Percentiles rank a stretch among this genome's conserved stretches.
These are phyloP conservation scores for Sarocladiaceae sp. DNA, from an alignment of 2,329 filamentous ascomycete species.

Conservation along the genomic window DNA sequence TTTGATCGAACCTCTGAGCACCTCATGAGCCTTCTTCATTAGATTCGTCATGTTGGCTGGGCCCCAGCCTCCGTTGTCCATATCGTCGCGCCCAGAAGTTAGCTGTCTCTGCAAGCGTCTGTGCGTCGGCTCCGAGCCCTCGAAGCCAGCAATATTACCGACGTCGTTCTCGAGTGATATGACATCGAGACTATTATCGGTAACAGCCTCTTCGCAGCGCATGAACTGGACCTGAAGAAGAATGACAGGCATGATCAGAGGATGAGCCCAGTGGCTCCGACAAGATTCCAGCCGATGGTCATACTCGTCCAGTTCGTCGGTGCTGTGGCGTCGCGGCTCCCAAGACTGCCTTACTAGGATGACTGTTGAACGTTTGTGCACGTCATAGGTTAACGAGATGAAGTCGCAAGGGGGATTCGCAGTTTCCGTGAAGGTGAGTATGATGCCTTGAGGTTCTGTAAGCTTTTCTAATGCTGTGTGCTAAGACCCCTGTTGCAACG, in stretches of 20 bases:
- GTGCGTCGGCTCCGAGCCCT: slow-evolving; percentile 21
- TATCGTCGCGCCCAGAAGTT: slow-evolving; percentile 18
- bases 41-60: slow-evolving; percentile 39
- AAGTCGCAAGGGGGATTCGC: slow-evolving; percentile 40
- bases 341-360: slow-evolving; percentile 37
- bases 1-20: slow-evolving; percentile 38
- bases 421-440: slow-evolving; percentile 38
- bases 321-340: slow-evolving; percentile 32
- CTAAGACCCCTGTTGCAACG: neutral
- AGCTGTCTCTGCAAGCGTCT: slow-evolving; percentile 17
- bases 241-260: slow-evolving; percentile 37
- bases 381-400: slow-evolving; percentile 38
- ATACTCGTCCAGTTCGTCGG: slow-evolving; percentile 39
- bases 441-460: slow-evolving; percentile 25
- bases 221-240: slow-evolving; percentile 40
- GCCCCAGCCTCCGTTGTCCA: slow-evolving; percentile 22
- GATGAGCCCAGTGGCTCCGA: slow-evolving; percentile 38
- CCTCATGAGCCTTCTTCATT: slow-evolving; percentile 41
- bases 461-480: slow-evolving; percentile 9
- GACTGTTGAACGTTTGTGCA: slow-evolving; percentile 31
- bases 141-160: slow-evolving; percentile 32
- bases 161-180: slow-evolving; percentile 34
- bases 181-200: slow-evolving; percentile 36
- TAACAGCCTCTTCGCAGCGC: slow-evolving; percentile 37
- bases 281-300: slow-evolving; percentile 38